These are phyloP conservation scores for Aplosporella prunicola DNA, from an alignment of 2,329 filamentous ascomycete genomes.

Conservation along the genomic window DNA sequence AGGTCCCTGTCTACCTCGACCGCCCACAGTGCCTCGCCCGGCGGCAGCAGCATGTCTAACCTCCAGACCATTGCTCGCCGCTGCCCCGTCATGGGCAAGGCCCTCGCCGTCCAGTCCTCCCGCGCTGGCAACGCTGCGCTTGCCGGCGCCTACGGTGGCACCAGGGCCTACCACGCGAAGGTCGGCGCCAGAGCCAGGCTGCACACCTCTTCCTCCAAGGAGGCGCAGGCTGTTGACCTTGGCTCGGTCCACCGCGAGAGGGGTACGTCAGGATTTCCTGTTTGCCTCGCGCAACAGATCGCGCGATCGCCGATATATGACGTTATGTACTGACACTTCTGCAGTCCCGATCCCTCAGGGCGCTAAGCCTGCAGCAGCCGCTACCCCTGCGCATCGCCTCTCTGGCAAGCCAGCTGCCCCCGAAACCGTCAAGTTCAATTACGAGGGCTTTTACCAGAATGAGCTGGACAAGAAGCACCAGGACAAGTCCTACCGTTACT, in stretches of 20 bases:
- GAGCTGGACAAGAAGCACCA: conserved; percentile 98
- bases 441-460: conserved; percentile 75
- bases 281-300: not conserved
- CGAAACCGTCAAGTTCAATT: conserved; percentile 62
- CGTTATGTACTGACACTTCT: conserved; percentile 11
- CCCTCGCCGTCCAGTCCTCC: conserved; percentile 70
- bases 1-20: conserved; percentile 75
- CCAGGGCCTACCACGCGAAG: conserved; percentile 39
- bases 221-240: conserved; percentile 67
- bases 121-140: conserved; percentile 37
- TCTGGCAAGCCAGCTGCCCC: conserved; percentile 39
- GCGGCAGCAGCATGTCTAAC: conserved; percentile 93
- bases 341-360: conserved; percentile 24
- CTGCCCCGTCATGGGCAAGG: conserved; percentile 98
- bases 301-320: conserved; percentile 1
- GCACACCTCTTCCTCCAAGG: conserved; percentile 69
- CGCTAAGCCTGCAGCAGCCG: conserved; percentile 13
- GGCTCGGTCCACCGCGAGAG: conserved; percentile 41
- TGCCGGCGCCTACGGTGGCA: conserved; percentile 41
- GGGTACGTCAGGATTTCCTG: conserved; percentile 31
- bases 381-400: conserved; percentile 12
- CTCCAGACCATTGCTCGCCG: conserved; percentile 87
- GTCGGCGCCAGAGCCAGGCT: conserved; percentile 57
- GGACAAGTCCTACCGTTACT: conserved; percentile 99
- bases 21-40: conserved; percentile 58